Conservation (phyloP, 192 early-diverging fungal genomes). For the Umbelopsis ramanniana region DNA sequence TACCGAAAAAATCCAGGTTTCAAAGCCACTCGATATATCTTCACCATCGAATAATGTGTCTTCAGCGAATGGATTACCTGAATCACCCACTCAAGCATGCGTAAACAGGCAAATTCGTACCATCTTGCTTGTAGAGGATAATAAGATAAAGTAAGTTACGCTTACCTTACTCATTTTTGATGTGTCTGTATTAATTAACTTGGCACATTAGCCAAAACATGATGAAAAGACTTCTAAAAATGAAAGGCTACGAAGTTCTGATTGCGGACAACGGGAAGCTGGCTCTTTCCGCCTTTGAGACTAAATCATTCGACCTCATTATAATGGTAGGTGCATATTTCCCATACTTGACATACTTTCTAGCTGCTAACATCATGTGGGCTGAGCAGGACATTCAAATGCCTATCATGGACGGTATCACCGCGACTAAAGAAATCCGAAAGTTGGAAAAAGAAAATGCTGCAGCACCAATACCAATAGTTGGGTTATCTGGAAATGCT, state of each 20-base stretch:
- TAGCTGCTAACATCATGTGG: not conserved
- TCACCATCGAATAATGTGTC: no score
- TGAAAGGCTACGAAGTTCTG: slow-evolving; percentile 75
- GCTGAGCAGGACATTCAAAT: slow-evolving; percentile 68
- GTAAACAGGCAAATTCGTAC: slow-evolving; percentile 59
- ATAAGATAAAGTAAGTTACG: slow-evolving; percentile 65
- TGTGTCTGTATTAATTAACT: not conserved
- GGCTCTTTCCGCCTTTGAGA: slow-evolving; percentile 72
- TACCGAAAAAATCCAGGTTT: slow-evolving; percentile 55
- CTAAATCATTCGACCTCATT: slow-evolving; percentile 57
- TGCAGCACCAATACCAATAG: slow-evolving; percentile 49
- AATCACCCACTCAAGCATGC: slow-evolving; percentile 59
- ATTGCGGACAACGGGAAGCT: slow-evolving; percentile 80
- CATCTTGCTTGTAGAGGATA: slow-evolving; percentile 86
- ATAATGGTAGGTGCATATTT: slow-evolving; percentile 55
- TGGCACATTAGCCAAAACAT: slow-evolving; percentile 60
- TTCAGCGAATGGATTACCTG: slow-evolving; percentile 47
- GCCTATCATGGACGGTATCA: slow-evolving; percentile 90
- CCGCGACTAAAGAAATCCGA: slow-evolving; percentile 81
- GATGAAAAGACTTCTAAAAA: slow-evolving; percentile 69
- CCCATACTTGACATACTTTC: not conserved
- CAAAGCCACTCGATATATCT: no score
- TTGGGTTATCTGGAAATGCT: slow-evolving; percentile 73
- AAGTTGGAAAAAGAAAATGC: slow-evolving; percentile 60
- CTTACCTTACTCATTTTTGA: not conserved